A percentile compares a stretch with the other conserved stretches of the same genome.
Conservation (phyloP, 371 early-diverging fungal species). For the Rhizopus stolonifer region DNA sequence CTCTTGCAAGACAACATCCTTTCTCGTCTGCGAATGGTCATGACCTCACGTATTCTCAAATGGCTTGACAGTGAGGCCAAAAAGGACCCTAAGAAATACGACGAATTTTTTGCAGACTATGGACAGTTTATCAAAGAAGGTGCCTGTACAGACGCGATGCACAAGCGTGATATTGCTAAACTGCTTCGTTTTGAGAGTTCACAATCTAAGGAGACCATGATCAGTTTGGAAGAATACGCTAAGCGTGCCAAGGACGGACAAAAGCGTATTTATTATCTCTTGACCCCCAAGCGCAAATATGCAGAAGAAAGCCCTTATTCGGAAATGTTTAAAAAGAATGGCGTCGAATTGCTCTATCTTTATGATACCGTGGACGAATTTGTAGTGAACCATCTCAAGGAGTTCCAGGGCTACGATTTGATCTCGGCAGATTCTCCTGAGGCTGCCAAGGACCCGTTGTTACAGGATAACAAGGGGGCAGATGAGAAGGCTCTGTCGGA, state of each 20-base stretch:
- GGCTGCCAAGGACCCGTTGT: constrained; percentile 48
- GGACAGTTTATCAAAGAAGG: constrained; percentile 89
- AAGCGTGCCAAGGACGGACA: constrained; percentile 85
- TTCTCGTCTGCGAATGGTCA: constrained; percentile 66
- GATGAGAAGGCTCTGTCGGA: constrained; percentile 39
- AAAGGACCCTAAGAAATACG: constrained; percentile 69
- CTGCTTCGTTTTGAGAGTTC: constrained; percentile 88
- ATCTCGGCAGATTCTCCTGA: constrained; percentile 81
- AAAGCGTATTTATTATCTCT: constrained; percentile 90
- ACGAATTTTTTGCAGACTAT: constrained; percentile 83
- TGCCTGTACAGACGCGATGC: constrained; percentile 75
- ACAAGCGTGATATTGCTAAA: constrained; percentile 76
- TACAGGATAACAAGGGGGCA: constrained; percentile 45
- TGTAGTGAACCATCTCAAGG: constrained; percentile 72
- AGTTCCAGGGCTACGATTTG: constrained; percentile 77
- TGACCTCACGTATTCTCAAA: constrained; percentile 71
- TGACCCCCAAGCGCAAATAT: constrained; percentile 78
- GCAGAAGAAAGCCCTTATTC: constrained; percentile 86
- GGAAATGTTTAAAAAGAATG: constrained; percentile 79
- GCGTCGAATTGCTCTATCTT: constrained; percentile 75
- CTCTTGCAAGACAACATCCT: constrained; percentile 88
- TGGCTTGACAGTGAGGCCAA: constrained; percentile 78
- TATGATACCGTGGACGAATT: constrained; percentile 91
- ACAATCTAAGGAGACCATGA: constrained; percentile 53
- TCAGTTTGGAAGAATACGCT: constrained; percentile 87